These are phyloP conservation scores for Trichocladium antarcticum DNA, from an alignment of 495 filamentous ascomycete species.

Conservation along the genomic window DNA sequence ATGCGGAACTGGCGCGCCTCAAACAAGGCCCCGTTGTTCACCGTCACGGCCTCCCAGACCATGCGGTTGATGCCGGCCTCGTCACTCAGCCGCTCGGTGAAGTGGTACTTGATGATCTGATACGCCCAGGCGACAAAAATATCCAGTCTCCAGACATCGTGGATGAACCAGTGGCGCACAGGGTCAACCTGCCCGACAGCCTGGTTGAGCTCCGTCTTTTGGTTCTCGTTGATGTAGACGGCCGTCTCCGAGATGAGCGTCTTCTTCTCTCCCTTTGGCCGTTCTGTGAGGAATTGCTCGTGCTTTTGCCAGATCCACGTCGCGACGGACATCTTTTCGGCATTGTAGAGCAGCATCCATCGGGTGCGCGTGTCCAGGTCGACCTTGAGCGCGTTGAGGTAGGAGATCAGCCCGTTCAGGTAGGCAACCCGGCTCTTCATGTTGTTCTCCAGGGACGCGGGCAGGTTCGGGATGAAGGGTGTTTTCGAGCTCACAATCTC, in stretches of 20 bases:
- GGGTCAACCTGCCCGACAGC: slow-evolving; percentile 55
- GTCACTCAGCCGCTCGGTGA: slow-evolving; percentile 43
- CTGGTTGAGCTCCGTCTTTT: slow-evolving; percentile 49
- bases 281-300: slow-evolving; percentile 43
- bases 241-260: slow-evolving; percentile 57
- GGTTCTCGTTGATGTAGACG: slow-evolving; percentile 54
- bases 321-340: slow-evolving; percentile 83
- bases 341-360: slow-evolving; percentile 80
- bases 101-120: slow-evolving; percentile 56
- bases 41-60: slow-evolving; percentile 65
- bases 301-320: slow-evolving; percentile 68
- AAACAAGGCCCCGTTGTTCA: slow-evolving; percentile 60
- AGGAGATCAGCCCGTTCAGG: slow-evolving; percentile 56
- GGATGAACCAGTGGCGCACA: slow-evolving; percentile 71
- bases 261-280: slow-evolving; percentile 36
- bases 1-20: slow-evolving; percentile 65
- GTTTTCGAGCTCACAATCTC: slow-evolving; percentile 70
- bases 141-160: slow-evolving; percentile 62
- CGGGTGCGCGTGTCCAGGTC: slow-evolving; percentile 49
- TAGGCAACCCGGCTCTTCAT: slow-evolving; percentile 58
- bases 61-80: slow-evolving; percentile 38
- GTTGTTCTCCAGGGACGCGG: slow-evolving; percentile 69
- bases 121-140: slow-evolving; percentile 66
- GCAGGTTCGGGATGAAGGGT: slow-evolving; percentile 55
- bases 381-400: slow-evolving; percentile 47